A percentile compares a stretch with the other conserved stretches of the same genome.
phyloP scores from a whole-genome alignment of 495 filamentous ascomycete genomes.

The Penicillium canariense region DNA sequence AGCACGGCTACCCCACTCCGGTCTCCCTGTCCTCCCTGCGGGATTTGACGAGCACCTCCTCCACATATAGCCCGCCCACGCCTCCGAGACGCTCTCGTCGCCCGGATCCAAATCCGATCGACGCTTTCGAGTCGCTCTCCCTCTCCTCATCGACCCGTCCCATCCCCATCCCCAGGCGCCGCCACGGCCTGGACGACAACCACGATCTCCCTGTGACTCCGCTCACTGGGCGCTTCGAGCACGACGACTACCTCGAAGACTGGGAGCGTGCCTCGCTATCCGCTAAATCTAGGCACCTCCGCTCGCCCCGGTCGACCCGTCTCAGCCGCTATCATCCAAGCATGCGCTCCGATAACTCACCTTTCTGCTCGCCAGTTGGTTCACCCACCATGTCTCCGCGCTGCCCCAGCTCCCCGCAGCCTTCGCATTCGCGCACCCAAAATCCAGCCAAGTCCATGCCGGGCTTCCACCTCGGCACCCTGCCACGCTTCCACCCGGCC shows the following conservation, averaged over 20 bases:
- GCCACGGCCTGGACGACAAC: conserved; percentile 26
- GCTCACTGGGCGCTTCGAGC: conserved; percentile 44
- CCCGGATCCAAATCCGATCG: conserved; percentile 15
- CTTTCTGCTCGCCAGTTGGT: conserved; percentile 36
- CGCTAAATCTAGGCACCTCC: conserved; percentile 20
- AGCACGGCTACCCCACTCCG: conserved; percentile 47
- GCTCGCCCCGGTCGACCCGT: conserved; percentile 9
- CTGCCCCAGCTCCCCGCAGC: conserved; percentile 37
- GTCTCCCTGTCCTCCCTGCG: conserved; percentile 76
- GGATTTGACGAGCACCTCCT: conserved; percentile 64
- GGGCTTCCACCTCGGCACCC: conserved; percentile 39
- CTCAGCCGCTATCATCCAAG: conserved; percentile 20
- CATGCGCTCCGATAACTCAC: conserved; percentile 40
- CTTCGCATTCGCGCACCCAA: conserved; percentile 26
- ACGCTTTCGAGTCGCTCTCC: conserved; percentile 28
- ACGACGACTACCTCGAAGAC: conserved; percentile 37
- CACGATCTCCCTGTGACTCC: conserved; percentile 45
- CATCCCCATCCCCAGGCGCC: conserved; percentile 40
- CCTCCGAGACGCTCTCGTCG: conserved; percentile 12
- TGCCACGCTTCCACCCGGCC: conserved; percentile 51
- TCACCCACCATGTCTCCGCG: conserved; percentile 40
- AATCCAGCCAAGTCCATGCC: conserved; percentile 33
- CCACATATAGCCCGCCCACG: conserved; percentile 55
- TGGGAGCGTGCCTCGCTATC: conserved; percentile 31
- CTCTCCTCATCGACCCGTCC: conserved; percentile 36